Evolutionary conservation across 495 filamentous ascomycete genomes (phyloP), one percentile per base, ranked within the genome.

Genomic region (Gamarada debralockiae): DNA sequence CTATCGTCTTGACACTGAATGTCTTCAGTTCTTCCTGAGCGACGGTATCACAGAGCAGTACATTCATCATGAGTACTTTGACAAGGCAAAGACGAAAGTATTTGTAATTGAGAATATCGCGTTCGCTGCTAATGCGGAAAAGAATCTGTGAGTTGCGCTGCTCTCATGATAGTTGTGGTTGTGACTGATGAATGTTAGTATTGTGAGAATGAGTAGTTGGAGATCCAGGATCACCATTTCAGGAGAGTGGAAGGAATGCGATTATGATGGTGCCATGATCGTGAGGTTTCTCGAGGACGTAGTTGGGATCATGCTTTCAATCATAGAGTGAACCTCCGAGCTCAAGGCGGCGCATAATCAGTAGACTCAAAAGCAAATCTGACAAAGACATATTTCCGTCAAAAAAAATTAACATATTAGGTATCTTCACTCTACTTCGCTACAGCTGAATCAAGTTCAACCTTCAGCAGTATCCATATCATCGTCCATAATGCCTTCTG

Each of bases 31-130:
- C 45, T 57, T 57, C 40, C 50, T 58, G 15, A 53, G 50, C 29
- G 55, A 58, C 18, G 55, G 55, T n/a, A 39, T 58, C 33, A 50
- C 42, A 36, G 55, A 58, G 29, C 13, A 44, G 13, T 58, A 53
- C 36, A 58, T 58, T 20, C 3, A 9, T 1, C 55, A 53, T 22
- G 18, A 2, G 1, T 53, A 44, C 43, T 41, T n/a, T 29, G 4
- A 17, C 13, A 6, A 20, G 13, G 9, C 17, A 15, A 48, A 20
- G 3, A 31, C 3, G 10, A 36, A 27, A 14, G n/a, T 25, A 1
- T 50, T 58, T 21, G 22, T 15, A 15, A 50, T 58, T n/a, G 39
- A 53, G n/a, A 37, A 53, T 31, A 20, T 58, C 12, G 9, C 38
- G 3, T 58, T 58, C 24, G 43, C 55, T 20, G 55, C 55, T 21